These are phyloP conservation scores for Kuraishia piskuri DNA, from an alignment of 805 yeast species.

Conservation along the genomic window DNA sequence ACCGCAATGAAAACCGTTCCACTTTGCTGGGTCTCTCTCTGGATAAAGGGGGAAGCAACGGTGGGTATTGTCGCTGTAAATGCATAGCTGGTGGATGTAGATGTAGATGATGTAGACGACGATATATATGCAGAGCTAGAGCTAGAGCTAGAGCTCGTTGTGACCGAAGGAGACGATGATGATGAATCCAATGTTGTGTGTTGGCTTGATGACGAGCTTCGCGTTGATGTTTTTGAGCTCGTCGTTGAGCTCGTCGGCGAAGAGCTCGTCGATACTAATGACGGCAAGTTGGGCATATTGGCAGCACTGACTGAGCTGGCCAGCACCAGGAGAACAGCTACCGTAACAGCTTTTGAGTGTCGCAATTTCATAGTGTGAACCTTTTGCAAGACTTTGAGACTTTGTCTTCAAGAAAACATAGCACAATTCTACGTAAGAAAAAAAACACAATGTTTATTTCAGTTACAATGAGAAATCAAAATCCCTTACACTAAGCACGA, in stretches of 20 bases:
- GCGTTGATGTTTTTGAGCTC: not conserved
- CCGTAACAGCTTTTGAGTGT: not conserved
- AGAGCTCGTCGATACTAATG: not conserved
- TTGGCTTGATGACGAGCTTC: not conserved
- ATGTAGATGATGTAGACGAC: not conserved
- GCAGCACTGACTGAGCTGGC: not conserved
- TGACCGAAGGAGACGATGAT: not conserved
- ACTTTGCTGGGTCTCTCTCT: constrained; percentile 16
- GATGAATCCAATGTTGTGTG: not conserved
- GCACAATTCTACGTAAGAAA: too few relatives aligned
- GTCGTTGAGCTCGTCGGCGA: not conserved
- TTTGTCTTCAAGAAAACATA: not conserved
- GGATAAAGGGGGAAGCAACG: constrained; percentile 23
- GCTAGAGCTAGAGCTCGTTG: not conserved
- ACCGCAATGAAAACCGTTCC: constrained; percentile 35
- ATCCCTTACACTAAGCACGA: not conserved
- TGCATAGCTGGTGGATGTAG: constrained; percentile 4
- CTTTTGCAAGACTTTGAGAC: not conserved
- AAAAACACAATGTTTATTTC: too few relatives aligned
- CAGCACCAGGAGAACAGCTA: not conserved
- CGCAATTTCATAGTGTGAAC: not conserved
- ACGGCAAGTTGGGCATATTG: not conserved
- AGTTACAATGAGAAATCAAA: not conserved
- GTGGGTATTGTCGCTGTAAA: constrained; percentile 14
- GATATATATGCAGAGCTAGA: not conserved